Base-by-base conservation (phyloP, 2,329 filamentous ascomycete species). In the Echinosphaeria canescens region DNA sequence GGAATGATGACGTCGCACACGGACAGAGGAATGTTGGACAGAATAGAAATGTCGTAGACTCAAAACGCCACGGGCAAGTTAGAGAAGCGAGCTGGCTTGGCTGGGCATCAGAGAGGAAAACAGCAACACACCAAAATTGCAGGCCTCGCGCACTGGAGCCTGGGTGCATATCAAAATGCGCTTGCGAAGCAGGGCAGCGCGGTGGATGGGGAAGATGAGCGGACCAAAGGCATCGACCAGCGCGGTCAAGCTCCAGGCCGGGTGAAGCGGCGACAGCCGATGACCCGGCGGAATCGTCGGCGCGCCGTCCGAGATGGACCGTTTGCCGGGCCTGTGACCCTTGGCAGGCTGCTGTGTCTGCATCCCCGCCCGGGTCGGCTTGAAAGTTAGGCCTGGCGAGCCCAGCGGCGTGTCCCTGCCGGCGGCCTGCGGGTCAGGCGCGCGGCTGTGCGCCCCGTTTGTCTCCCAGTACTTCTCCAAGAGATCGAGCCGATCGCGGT, bases 31-130 rank as follows among this genome's bases (percentile, higher is more conserved):
- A 95, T 74, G 37, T 82, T 91, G 24, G 84, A 82, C 18, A 98
- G 59, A 28, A 95, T 63, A n/a, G 85, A 93, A 27, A 95, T 65
- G 44, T 88, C 71, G 50, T 95, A 98, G 33, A 95, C 88, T n/a
- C n/a, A n/a, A n/a, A n/a, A n/a, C n/a, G n/a, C n/a, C n/a, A n/a
- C n/a, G n/a, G n/a, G n/a, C n/a, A n/a, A n/a, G n/a, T n/a, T n/a
- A n/a, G n/a, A n/a, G n/a, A n/a, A n/a, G n/a, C n/a, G n/a, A n/a
- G n/a, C n/a, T n/a, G n/a, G n/a, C n/a, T n/a, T n/a, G n/a, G n/a
- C n/a, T n/a, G n/a, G n/a, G n/a, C n/a, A n/a, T n/a, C n/a, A n/a
- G n/a, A n/a, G n/a, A n/a, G n/a, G n/a, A n/a, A n/a, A n/a, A n/a
- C n/a, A n/a, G n/a, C n/a, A n/a, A n/a, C 54, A 25, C 56, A 92